These are phyloP conservation scores for Sequoia sempervirens DNA, from an alignment of 75 land plant species.

Conservation along the genomic window DNA sequence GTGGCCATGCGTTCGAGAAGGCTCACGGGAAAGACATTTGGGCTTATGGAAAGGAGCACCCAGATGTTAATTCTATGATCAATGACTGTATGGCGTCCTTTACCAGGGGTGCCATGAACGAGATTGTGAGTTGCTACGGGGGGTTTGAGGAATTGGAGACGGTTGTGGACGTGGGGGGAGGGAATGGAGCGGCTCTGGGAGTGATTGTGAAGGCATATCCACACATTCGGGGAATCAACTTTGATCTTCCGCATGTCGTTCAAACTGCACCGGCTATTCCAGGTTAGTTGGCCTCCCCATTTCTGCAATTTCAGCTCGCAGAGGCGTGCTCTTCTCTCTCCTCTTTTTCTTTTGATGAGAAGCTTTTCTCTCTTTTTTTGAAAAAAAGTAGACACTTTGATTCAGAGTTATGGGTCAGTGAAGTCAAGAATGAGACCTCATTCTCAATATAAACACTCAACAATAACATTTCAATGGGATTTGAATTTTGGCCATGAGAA, in stretches of 20 bases:
- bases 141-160: conserved; percentile 4
- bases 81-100: conserved; percentile 11
- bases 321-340: no score
- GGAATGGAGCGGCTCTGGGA: neutral
- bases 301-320: neutral
- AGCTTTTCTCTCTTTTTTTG: no score
- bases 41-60: neutral
- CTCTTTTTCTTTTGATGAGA: no score
- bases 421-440: no score
- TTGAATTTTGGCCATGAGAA: no score
- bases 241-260: neutral
- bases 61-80: conserved; percentile 5
- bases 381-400: no score
- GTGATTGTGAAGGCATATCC: conserved; percentile 10
- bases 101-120: neutral
- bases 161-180: conserved; percentile 17
- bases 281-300: neutral
- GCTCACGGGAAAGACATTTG: conserved; percentile 11
- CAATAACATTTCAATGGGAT: no score
- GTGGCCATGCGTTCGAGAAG: conserved; percentile 2
- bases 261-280: neutral
- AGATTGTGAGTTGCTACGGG: neutral
- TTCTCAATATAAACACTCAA: no score
- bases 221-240: neutral
- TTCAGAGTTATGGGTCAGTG: no score